These are phyloP conservation scores for Candida piceae DNA, from an alignment of 805 yeast genomes.

Conservation along the genomic window DNA sequence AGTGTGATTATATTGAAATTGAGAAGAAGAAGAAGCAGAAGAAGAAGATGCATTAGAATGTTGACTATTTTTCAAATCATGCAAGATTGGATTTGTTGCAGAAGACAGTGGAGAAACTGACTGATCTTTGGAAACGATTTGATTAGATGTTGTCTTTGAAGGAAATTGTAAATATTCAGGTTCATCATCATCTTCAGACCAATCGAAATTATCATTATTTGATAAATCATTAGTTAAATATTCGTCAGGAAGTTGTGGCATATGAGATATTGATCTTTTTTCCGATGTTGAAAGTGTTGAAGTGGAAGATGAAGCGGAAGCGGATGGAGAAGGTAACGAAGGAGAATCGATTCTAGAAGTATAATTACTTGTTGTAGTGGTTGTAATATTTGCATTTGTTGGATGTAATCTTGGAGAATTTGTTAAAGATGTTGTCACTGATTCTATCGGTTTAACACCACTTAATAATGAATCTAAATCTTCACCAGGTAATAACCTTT, in stretches of 20 bases:
- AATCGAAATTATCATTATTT: conserved; percentile 47
- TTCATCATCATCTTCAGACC: conserved; percentile 51
- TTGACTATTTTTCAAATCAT: background rate
- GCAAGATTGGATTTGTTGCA: too few relatives aligned
- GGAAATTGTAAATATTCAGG: conserved; percentile 6
- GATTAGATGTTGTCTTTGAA: too few relatives aligned
- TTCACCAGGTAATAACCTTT: conserved; percentile 39
- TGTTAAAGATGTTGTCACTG: conserved; percentile 8
- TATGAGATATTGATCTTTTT: conserved; percentile 3
- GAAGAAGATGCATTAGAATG: conserved; percentile 11
- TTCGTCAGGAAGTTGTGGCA: conserved; percentile 25
- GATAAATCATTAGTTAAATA: conserved; percentile 18
- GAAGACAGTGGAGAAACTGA: too few relatives aligned
- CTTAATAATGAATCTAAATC: conserved; percentile 35
- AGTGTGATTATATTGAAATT: conserved; percentile 4
- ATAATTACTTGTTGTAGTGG: background rate
- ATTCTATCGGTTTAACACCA: conserved; percentile 12
- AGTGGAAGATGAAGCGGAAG: conserved; percentile 1
- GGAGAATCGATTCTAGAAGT: background rate
- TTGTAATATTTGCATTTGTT: background rate
- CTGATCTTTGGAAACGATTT: too few relatives aligned
- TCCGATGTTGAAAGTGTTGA: background rate
- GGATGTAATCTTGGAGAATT: conserved; percentile 15
- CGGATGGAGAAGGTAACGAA: conserved; percentile 10
- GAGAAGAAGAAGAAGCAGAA: conserved; percentile 12